Percentiles rank a stretch among this genome's conserved stretches.
Evolutionary conservation across 108 stramenopile species (phyloP).

Genomic region (Epipyxis sp.): DNA sequence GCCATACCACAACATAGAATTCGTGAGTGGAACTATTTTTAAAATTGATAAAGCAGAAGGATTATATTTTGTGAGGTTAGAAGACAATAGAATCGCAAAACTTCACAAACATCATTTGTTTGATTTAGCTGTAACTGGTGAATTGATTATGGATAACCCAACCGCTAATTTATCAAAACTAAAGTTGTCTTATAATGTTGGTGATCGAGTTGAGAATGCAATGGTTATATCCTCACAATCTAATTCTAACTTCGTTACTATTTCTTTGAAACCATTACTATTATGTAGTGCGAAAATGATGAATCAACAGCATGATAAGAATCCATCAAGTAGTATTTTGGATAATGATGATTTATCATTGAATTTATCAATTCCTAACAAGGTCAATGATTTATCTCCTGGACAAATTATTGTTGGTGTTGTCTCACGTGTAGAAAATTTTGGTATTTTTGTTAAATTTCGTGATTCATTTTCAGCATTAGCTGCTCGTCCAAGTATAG

Average conservation of each 20-base stretch:
- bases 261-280: constrained; percentile 48
- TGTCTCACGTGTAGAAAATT: constrained; percentile 42
- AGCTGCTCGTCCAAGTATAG: constrained; percentile 44
- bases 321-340: too few relatives aligned
- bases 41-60: neutral
- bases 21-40: neutral
- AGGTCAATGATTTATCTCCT: constrained; percentile 29
- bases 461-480: constrained; percentile 44
- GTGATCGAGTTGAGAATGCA: neutral
- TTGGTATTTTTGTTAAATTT: constrained; percentile 49
- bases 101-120: neutral
- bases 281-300: too few relatives aligned
- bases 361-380: too few relatives aligned
- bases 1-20: neutral
- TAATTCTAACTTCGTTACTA: neutral
- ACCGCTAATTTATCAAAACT: too few relatives aligned
- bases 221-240: neutral
- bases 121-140: neutral
- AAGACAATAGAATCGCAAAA: neutral
- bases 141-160: neutral
- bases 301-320: too few relatives aligned
- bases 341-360: too few relatives aligned
- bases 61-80: neutral
- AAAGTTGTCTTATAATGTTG: too few relatives aligned
- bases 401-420: constrained; percentile 36